A percentile compares a stretch with the other conserved stretches of the same genome.
These are phyloP conservation scores for Populus euphratica DNA, from an alignment of 345 rosid species.

Conservation along the genomic window DNA sequence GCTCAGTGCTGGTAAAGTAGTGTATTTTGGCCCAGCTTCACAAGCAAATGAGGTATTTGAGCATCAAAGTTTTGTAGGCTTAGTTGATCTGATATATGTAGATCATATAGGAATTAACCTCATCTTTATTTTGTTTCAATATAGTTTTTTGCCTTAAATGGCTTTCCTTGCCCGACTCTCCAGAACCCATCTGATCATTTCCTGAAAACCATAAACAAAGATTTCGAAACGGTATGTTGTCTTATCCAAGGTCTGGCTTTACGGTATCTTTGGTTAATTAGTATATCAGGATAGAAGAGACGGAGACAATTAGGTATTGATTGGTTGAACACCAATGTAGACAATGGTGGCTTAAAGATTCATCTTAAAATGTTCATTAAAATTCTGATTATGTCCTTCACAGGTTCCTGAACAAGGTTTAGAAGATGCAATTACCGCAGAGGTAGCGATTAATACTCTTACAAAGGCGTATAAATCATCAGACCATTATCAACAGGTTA, in stretches of 20 bases:
- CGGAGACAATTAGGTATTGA: too few species aligned
- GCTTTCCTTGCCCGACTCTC: slow-evolving; percentile 41
- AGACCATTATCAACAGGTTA: slow-evolving; percentile 24
- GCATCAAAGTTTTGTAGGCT: background rate
- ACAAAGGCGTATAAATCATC: slow-evolving; percentile 41
- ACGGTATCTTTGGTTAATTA: too few species aligned
- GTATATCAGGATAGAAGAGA: background rate
- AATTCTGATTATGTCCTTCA: background rate
- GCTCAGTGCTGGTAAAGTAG: slow-evolving; percentile 20
- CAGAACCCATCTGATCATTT: slow-evolving; percentile 51
- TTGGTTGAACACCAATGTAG: background rate
- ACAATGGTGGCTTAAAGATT: background rate
- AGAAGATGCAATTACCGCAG: slow-evolving; percentile 19
- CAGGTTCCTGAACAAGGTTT: slow-evolving; percentile 47
- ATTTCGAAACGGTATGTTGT: slow-evolving; percentile 36
- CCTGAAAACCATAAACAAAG: slow-evolving; percentile 43
- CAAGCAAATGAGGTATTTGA: slow-evolving; percentile 17
- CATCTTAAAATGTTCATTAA: background rate
- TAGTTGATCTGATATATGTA: background rate
- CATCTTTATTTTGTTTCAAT: background rate
- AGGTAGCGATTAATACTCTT: slow-evolving; percentile 42
- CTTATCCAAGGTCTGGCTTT: too few species aligned
- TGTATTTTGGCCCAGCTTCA: slow-evolving; percentile 24
- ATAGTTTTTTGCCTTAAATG: slow-evolving; percentile 48
- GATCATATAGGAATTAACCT: background rate